Conservation (phyloP, 2,329 filamentous ascomycete species). For the Gliomastix tumulicola region DNA sequence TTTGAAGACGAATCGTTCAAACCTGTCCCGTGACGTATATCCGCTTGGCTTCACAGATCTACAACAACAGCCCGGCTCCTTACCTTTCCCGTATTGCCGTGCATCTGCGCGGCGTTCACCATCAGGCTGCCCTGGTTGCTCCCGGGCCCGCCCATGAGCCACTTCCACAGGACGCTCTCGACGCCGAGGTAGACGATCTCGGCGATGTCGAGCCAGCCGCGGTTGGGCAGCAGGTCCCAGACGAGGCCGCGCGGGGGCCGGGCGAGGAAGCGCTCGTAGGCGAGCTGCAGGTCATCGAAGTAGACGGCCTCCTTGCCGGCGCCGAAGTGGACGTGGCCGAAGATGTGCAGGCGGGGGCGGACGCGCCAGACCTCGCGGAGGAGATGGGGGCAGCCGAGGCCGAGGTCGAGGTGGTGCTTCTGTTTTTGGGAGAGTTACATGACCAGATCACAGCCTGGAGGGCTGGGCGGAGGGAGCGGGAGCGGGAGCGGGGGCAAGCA, state of each 20-base stretch:
- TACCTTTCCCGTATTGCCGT: constrained; percentile 42
- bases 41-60: constrained; percentile 14
- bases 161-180: constrained; percentile 45
- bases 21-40: too few species aligned
- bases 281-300: constrained; percentile 67
- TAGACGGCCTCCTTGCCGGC: constrained; percentile 63
- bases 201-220: constrained; percentile 37
- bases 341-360: constrained; percentile 70
- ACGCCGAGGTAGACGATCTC: constrained; percentile 37
- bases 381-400: constrained; percentile 64
- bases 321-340: constrained; percentile 77
- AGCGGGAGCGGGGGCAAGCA: too few species aligned
- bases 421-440: too few species aligned
- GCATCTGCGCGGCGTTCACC: constrained; percentile 52
- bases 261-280: constrained; percentile 60
- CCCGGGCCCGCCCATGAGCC: constrained; percentile 46
- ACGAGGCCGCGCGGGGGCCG: constrained; percentile 32
- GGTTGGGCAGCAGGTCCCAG: constrained; percentile 37
- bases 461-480: too few species aligned
- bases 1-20: too few species aligned
- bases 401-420: constrained; percentile 63
- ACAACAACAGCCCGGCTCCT: constrained; percentile 30
- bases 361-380: constrained; percentile 68
- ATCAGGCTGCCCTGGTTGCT: constrained; percentile 42
- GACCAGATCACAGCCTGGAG: too few species aligned